Conservation (phyloP, 176 grass and related monocot species). For the Triticum timopheevii region DNA sequence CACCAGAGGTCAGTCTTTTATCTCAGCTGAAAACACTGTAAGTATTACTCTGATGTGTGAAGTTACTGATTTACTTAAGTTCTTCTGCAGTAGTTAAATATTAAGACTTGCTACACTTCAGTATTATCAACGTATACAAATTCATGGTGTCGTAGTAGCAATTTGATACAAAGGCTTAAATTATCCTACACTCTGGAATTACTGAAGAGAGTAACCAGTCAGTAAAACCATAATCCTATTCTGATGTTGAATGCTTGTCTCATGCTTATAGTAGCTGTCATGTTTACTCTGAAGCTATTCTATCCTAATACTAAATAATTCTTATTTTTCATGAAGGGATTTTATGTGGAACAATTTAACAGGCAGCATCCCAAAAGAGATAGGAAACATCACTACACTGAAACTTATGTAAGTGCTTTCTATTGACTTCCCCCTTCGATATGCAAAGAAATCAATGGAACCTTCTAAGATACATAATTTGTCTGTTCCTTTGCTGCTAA, state of each 20-base stretch:
- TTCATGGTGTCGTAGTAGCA: not conserved
- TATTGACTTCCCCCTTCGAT: constrained; percentile 13
- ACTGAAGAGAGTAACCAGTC: not conserved
- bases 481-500: not conserved
- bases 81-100: constrained; percentile 6
- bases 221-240: not conserved
- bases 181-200: not conserved
- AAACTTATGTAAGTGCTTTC: constrained; percentile 73
- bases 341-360: constrained; percentile 94
- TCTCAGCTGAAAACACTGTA: constrained; percentile 79
- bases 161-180: not conserved
- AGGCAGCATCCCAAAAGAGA: constrained; percentile 87
- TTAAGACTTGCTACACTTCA: not conserved
- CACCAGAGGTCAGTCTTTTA: constrained; percentile 69
- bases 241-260: constrained; percentile 2
- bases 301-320: constrained; percentile 16
- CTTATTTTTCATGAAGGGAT: constrained; percentile 67
- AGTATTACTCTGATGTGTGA: constrained; percentile 40
- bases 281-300: constrained; percentile 9
- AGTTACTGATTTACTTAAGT: constrained; percentile 4
- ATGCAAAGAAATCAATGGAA: constrained; percentile 8
- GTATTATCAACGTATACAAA: constrained; percentile 1
- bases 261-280: not conserved
- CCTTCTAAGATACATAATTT: not conserved
- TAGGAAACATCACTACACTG: constrained; percentile 77